A percentile compares a stretch with the other conserved stretches of the same genome.
Conservation (phyloP, 1,284 basidiomycete species). For the Bjerkandera adusta region DNA sequence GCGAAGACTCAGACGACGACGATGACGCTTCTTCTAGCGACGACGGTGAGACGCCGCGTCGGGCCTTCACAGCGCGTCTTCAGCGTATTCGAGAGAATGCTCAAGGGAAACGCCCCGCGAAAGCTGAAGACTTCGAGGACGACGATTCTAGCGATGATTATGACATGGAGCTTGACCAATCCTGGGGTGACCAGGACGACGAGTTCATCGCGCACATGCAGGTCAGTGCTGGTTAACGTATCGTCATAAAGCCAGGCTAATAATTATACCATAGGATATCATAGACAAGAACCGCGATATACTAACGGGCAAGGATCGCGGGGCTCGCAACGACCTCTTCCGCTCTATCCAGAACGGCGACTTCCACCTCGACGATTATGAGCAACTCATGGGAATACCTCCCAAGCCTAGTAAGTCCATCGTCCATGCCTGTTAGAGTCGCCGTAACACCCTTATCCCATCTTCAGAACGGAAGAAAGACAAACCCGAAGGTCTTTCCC, state of each 20-base stretch:
- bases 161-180: conserved; percentile 30
- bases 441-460: not conserved
- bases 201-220: conserved; percentile 60
- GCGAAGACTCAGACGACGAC: conserved; percentile 25
- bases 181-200: conserved; percentile 66
- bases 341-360: conserved; percentile 60
- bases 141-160: conserved; percentile 26
- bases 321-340: conserved; percentile 60
- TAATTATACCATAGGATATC: conserved; percentile 35
- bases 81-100: conserved; percentile 39
- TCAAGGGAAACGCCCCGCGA: conserved; percentile 42
- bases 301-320: conserved; percentile 40
- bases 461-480: conserved; percentile 54
- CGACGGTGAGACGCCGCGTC: conserved; percentile 42
- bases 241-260: not conserved
- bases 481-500: conserved; percentile 58
- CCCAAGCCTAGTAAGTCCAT: conserved; percentile 28
- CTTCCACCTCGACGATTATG: conserved; percentile 43
- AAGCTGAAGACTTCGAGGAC: conserved; percentile 38
- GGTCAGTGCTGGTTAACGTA: conserved; percentile 36
- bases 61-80: conserved; percentile 54
- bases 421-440: not conserved
- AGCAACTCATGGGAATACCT: conserved; percentile 21
- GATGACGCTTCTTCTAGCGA: conserved; percentile 33
- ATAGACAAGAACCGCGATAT: conserved; percentile 46